Percentiles rank a stretch among this genome's conserved stretches.
phyloP scores from a whole-genome alignment of 148 eudicot species.

The Drosera capensis region DNA sequence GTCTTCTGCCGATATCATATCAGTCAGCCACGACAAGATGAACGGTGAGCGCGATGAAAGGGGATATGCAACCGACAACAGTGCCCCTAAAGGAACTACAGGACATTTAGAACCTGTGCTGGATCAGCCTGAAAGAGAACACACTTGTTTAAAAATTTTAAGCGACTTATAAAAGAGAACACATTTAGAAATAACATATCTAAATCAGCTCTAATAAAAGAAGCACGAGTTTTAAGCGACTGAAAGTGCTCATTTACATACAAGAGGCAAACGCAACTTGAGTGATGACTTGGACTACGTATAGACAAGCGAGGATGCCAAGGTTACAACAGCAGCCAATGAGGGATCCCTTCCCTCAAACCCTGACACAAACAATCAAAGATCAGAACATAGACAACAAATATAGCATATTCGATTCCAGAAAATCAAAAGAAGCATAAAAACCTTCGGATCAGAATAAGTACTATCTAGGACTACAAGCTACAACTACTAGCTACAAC shows the following conservation, averaged over 20 bases:
- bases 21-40: conserved; percentile 80
- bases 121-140: conserved; percentile 72
- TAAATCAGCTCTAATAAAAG: background rate
- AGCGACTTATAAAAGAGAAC: background rate
- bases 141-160: conserved; percentile 1
- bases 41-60: conserved; percentile 78
- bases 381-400: background rate
- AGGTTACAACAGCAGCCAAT: conserved; percentile 69
- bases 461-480: too few relatives aligned
- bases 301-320: conserved; percentile 93
- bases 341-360: conserved; percentile 62
- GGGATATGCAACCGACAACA: conserved; percentile 82
- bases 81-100: conserved; percentile 89
- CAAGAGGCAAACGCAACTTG: conserved; percentile 83
- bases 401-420: background rate
- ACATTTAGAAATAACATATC: background rate
- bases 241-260: conserved; percentile 22
- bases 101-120: conserved; percentile 92
- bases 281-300: conserved; percentile 86
- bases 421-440: background rate
- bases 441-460: background rate
- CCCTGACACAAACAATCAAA: conserved; percentile 18
- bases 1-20: conserved; percentile 73
- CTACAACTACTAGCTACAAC: too few relatives aligned
- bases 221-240: conserved; percentile 1